Evolutionary conservation across 2,329 filamentous ascomycete genomes (phyloP).

Genomic region (Fusarium cicatricum): DNA sequence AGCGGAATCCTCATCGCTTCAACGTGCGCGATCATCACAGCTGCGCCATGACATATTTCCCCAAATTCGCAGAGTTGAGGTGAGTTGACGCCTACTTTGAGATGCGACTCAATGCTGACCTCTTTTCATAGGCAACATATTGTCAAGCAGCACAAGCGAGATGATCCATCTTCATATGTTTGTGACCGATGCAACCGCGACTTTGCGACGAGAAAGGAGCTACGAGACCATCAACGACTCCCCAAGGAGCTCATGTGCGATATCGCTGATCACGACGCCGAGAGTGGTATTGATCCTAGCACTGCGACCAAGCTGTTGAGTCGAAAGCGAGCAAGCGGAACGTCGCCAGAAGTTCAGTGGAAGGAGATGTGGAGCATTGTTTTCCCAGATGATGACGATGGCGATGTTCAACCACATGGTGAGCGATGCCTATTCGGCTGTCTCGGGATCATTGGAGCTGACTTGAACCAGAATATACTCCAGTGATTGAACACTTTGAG

Average conservation of each 20-base stretch:
- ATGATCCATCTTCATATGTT: slow-evolving; percentile 51
- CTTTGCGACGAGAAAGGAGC: slow-evolving; percentile 49
- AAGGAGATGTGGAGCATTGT: slow-evolving; percentile 53
- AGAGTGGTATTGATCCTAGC: slow-evolving; percentile 51
- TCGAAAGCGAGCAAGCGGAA: slow-evolving; percentile 50
- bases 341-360: slow-evolving; percentile 51
- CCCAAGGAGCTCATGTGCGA: slow-evolving; percentile 54
- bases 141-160: slow-evolving; percentile 54
- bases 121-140: slow-evolving; percentile 48
- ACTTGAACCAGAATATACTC: slow-evolving; percentile 47
- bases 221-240: slow-evolving; percentile 51
- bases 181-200: slow-evolving; percentile 53
- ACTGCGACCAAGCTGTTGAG: slow-evolving; percentile 52
- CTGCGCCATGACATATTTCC: slow-evolving; percentile 55
- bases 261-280: slow-evolving; percentile 51
- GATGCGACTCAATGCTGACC: slow-evolving; percentile 14
- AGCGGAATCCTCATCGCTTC: slow-evolving; percentile 55
- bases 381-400: slow-evolving; percentile 52
- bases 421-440: background rate
- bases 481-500: slow-evolving; percentile 54
- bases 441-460: background rate
- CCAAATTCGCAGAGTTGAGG: slow-evolving; percentile 53
- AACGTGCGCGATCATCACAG: slow-evolving; percentile 56
- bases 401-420: slow-evolving; percentile 45
- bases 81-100: slow-evolving; percentile 16